Evolutionary conservation across 2,329 filamentous ascomycete species (phyloP).

Genomic region (Fusarium phyllophilum): DNA sequence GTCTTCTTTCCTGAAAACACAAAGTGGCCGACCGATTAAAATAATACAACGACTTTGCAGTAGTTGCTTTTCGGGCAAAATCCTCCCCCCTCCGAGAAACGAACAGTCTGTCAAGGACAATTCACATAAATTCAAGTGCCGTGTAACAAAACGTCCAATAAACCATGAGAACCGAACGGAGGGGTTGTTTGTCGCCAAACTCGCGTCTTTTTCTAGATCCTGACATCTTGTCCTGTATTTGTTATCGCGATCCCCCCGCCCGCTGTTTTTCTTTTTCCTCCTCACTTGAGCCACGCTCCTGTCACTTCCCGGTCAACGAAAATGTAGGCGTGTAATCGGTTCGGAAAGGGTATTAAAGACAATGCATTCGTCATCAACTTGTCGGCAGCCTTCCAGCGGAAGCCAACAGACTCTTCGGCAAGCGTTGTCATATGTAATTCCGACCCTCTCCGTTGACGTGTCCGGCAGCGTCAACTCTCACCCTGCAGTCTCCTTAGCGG

Average conservation of each 20-base stretch:
- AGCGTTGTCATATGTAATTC: constrained; percentile 25
- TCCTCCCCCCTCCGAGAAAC: constrained; percentile 17
- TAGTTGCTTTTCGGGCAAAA: constrained; percentile 31
- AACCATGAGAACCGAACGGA: constrained; percentile 30
- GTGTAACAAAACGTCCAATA: constrained; percentile 12
- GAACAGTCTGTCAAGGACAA: constrained; percentile 20
- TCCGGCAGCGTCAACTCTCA: constrained; percentile 42
- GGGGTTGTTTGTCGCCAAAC: constrained; percentile 49
- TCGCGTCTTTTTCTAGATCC: constrained; percentile 42
- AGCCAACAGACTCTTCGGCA: constrained; percentile 28
- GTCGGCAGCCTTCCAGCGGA: constrained; percentile 31
- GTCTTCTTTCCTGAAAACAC: constrained; percentile 51
- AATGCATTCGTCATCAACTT: constrained; percentile 33
- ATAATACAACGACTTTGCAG: constrained; percentile 27
- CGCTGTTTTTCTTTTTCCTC: constrained; percentile 16
- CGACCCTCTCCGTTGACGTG: constrained; percentile 39
- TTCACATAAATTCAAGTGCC: constrained; percentile 25
- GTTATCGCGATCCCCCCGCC: constrained; percentile 26
- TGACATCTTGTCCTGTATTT: constrained; percentile 39
- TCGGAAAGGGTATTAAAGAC: constrained; percentile 32
- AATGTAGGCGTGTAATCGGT: constrained; percentile 24
- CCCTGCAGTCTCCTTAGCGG: constrained; percentile 28
- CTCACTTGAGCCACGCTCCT: constrained; percentile 27
- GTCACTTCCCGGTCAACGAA: constrained; percentile 33
- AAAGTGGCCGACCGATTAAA: constrained; percentile 44